phyloP scores from a whole-genome alignment of 1,284 basidiomycete species.

The Pseudozyma flocculosa region DNA sequence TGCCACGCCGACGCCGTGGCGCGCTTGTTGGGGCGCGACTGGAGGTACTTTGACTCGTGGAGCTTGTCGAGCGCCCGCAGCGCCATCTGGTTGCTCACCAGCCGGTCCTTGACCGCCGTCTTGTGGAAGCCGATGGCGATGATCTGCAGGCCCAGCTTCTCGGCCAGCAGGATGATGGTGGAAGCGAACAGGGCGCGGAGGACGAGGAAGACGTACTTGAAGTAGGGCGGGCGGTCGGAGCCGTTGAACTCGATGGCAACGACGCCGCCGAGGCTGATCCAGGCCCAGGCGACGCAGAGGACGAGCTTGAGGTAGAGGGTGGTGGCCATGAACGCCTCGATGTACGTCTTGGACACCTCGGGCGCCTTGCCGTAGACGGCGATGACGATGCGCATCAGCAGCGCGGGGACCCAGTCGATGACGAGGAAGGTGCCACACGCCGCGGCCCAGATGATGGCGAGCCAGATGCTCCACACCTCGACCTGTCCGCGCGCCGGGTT shows the following conservation, averaged over 20 bases:
- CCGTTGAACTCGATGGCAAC: slow-evolving; percentile 32
- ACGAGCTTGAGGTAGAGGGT: slow-evolving; percentile 48
- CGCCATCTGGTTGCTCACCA: slow-evolving; percentile 47
- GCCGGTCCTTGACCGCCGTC: slow-evolving; percentile 50
- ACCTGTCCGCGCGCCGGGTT: slow-evolving; percentile 33
- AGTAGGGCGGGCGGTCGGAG: slow-evolving; percentile 29
- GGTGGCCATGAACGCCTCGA: slow-evolving; percentile 47
- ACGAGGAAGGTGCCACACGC: slow-evolving; percentile 48
- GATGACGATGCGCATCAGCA: slow-evolving; percentile 38
- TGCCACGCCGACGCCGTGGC: slow-evolving; percentile 4
- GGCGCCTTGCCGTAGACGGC: slow-evolving; percentile 49
- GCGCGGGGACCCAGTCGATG: slow-evolving; percentile 42
- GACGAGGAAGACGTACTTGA: slow-evolving; percentile 34
- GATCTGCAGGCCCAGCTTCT: slow-evolving; percentile 46
- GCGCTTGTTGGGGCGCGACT: slow-evolving; percentile 22
- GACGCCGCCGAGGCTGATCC: slow-evolving; percentile 53
- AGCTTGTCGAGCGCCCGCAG: slow-evolving; percentile 51
- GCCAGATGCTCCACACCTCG: slow-evolving; percentile 52
- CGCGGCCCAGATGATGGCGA: slow-evolving; percentile 53
- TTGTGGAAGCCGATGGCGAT: slow-evolving; percentile 55
- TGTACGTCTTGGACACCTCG: slow-evolving; percentile 43
- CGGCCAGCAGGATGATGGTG: slow-evolving; percentile 41
- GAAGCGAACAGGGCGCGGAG: slow-evolving; percentile 49
- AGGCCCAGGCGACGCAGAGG: slow-evolving; percentile 54
- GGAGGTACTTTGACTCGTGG: slow-evolving; percentile 49